Base-by-base conservation (phyloP, 1,284 basidiomycete genomes). In the Ustilago trichophora region DNA sequence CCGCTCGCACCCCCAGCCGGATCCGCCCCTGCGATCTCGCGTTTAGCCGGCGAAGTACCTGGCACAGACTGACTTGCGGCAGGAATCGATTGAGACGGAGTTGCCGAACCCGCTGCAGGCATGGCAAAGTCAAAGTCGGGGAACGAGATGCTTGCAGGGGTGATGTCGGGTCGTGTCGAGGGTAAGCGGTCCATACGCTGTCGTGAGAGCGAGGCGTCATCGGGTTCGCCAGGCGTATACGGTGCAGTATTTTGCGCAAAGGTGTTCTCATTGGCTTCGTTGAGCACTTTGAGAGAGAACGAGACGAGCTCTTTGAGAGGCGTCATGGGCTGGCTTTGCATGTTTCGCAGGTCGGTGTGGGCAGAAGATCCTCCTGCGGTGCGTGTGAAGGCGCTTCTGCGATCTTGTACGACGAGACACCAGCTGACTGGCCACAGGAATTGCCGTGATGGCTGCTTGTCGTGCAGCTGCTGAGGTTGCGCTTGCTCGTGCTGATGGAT, bases 241-340 rank as follows among this genome's bases (percentile, higher is more conserved):
- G 58, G 53, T 11, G 50, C 27, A 16, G 45, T 24, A 24, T 15
- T 36, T 24, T 54, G 53, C 10, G 49, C 37, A 21, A 41, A 26
- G 13, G 50, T 26, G 12, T 45, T 49, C 36, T 64, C 60, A 29
- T 63, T 63, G 38, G 58, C 58, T 13, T 68, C 65, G 32, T 51
- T 57, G 34, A 68, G 58, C 13, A 63, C 54, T 33, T 58, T 57
- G 36, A 68, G 50, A 5, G 65, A 54, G 54, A 68, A 68, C 3
- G 65, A 53, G 36, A 52, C 65, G 15, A 68, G 46, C 43, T 68
- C 65, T 36, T 68, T 68, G 42, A 68, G 58, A 11, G 65, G 65
- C 4, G 58, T 68, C 38, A 54, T 45, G 24, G 62, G 50, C 18
- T 65, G 54, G 21, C 42, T 47, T 19, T 36, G 50, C 26, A 53